Conservation (phyloP, 441 rosid species). For the Flueggea neowawraea region DNA sequence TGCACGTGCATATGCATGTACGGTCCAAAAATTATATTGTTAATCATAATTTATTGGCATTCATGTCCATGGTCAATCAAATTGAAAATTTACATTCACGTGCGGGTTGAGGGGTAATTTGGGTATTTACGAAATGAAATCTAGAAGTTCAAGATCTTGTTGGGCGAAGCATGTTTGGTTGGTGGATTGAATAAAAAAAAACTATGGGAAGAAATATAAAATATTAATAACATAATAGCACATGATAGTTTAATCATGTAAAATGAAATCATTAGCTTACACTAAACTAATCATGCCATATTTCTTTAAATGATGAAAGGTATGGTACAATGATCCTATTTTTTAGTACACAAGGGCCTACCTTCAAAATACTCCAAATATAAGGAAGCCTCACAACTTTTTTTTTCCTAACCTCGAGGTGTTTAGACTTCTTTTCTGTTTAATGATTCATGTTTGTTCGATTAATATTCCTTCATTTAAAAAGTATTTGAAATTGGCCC, state of each 20-base stretch:
- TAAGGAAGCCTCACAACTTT: neutral
- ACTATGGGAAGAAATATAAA: too few relatives aligned
- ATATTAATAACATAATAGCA: conserved; percentile 5
- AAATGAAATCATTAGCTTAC: conserved; percentile 7
- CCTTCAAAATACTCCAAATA: conserved; percentile 8
- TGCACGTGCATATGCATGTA: conserved; percentile 30
- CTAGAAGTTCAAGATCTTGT: conserved; percentile 6
- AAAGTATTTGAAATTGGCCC: neutral
- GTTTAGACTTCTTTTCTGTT: too few relatives aligned
- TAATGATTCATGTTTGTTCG: too few relatives aligned
- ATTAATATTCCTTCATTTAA: neutral
- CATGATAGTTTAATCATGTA: conserved; percentile 29
- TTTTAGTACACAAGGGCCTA: conserved; percentile 6
- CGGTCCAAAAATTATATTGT: neutral
- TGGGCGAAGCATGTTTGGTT: conserved; percentile 31
- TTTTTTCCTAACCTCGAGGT: too few relatives aligned
- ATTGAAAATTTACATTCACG: neutral
- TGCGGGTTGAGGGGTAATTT: conserved; percentile 10
- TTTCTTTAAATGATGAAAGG: too few relatives aligned
- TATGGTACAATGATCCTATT: conserved; percentile 8
- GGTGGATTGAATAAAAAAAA: conserved; percentile 14
- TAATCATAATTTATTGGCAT: conserved; percentile 2
- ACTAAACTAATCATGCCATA: conserved; percentile 16
- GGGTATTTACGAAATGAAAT: conserved; percentile 2
- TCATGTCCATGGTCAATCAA: neutral